These are phyloP conservation scores for Linaria vulgaris DNA, from an alignment of 257 asterid genomes.

Conservation along the genomic window DNA sequence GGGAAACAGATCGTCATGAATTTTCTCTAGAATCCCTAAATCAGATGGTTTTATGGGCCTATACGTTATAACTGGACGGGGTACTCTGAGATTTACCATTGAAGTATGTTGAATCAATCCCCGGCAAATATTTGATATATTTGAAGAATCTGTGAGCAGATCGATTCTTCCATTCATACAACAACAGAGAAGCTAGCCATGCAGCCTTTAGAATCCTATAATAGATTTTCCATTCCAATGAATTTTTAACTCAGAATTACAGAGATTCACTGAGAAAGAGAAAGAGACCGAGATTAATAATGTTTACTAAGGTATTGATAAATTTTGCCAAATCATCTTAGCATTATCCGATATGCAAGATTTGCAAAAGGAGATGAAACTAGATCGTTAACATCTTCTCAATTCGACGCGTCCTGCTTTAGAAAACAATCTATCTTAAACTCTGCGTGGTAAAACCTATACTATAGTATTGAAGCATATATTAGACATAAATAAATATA, in stretches of 20 bases:
- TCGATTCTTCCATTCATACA: slow-evolving; percentile 63
- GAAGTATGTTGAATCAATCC: slow-evolving; percentile 48
- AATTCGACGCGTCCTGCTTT: too few species aligned
- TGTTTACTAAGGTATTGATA: neutral
- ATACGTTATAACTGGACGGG: slow-evolving; percentile 61
- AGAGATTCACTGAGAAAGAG: slow-evolving; percentile 20
- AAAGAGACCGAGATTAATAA: neutral
- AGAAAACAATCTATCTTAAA: too few species aligned
- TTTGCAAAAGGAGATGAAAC: too few species aligned
- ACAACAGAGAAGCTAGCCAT: slow-evolving; percentile 52
- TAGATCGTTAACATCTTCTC: too few species aligned
- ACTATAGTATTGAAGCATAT: too few species aligned
- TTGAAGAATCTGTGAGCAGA: slow-evolving; percentile 32
- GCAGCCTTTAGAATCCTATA: slow-evolving; percentile 36
- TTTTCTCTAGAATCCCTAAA: slow-evolving; percentile 63
- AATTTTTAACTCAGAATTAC: slow-evolving; percentile 7
- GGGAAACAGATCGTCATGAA: slow-evolving; percentile 85
- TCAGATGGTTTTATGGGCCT: slow-evolving; percentile 80
- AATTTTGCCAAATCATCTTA: neutral
- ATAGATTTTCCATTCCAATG: slow-evolving; percentile 7
- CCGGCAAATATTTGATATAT: slow-evolving; percentile 52
- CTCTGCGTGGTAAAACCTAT: too few species aligned
- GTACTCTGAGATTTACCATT: slow-evolving; percentile 62
- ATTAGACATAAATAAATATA: too few species aligned
- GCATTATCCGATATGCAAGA: too few species aligned